Evolutionary conservation across 2,329 filamentous ascomycete genomes (phyloP).

Genomic region (Blumeria graminis): DNA sequence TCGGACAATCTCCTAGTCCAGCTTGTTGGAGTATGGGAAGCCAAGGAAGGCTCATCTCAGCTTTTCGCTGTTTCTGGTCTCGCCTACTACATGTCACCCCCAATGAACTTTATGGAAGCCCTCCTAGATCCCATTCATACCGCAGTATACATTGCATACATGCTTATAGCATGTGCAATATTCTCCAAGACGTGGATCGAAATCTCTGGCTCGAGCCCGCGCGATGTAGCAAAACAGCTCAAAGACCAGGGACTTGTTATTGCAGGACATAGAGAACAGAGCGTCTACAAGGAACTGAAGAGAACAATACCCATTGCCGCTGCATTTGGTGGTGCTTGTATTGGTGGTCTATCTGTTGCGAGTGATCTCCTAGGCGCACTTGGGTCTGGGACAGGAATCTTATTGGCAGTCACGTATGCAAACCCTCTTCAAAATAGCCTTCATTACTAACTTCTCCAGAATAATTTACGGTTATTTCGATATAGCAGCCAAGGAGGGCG

Average conservation of each 20-base stretch:
- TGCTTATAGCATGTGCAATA: constrained; percentile 89
- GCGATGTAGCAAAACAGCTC: constrained; percentile 97
- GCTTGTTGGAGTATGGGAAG: constrained; percentile 95
- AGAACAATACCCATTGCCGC: constrained; percentile 95
- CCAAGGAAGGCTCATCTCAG: constrained; percentile 85
- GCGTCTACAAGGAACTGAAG: constrained; percentile 99
- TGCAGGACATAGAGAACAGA: constrained; percentile 98
- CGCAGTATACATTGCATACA: constrained; percentile 83
- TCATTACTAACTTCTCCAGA: constrained; percentile 23
- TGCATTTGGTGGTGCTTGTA: constrained; percentile 95
- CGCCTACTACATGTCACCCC: constrained; percentile 99
- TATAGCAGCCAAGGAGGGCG: constrained; percentile 95
- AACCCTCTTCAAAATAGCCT: not conserved
- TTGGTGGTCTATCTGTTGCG: constrained; percentile 85
- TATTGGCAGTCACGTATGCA: constrained; percentile 92
- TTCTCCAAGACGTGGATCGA: constrained; percentile 99
- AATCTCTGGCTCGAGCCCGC: constrained; percentile 89
- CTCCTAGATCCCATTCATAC: constrained; percentile 95
- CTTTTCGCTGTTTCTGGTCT: constrained; percentile 82
- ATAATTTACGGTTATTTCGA: constrained; percentile 99
- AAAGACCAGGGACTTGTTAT: constrained; percentile 99
- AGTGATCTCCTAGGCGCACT: constrained; percentile 91
- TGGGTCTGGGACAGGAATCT: constrained; percentile 89
- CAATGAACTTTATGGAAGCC: constrained; percentile 90
- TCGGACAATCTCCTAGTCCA: constrained; percentile 96